Percentiles rank a stretch among this genome's conserved stretches.
phyloP scores from a whole-genome alignment of 2,329 filamentous ascomycete genomes.

The Xylaria sp. region DNA sequence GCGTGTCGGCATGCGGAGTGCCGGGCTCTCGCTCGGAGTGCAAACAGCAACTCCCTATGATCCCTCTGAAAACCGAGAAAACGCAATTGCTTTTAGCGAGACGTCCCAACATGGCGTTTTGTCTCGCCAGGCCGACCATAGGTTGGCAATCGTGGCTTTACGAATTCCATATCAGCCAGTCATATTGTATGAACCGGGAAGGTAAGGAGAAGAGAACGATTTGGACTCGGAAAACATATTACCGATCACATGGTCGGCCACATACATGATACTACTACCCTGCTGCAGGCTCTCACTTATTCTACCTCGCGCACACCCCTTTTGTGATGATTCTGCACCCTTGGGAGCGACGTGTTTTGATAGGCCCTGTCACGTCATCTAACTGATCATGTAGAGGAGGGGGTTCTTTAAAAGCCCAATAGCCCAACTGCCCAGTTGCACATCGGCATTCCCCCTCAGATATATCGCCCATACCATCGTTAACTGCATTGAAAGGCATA shows the following conservation, averaged over 20 bases:
- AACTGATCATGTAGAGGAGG: constrained; percentile 16
- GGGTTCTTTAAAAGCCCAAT: constrained; percentile 5
- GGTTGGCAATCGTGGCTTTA: background rate
- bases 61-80: background rate
- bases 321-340: too few relatives aligned
- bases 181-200: background rate
- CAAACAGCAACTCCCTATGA: too few relatives aligned
- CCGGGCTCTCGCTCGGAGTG: too few relatives aligned
- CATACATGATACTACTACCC: background rate
- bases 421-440: background rate
- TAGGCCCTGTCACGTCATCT: constrained; percentile 1
- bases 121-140: background rate
- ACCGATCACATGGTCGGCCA: constrained; percentile 18
- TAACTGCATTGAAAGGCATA: constrained; percentile 1
- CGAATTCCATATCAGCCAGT: background rate
- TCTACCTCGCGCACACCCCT: background rate
- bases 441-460: background rate
- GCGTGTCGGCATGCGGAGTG: too few relatives aligned
- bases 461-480: background rate
- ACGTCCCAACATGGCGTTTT: background rate
- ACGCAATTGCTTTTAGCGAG: background rate
- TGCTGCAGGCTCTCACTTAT: background rate
- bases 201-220: background rate
- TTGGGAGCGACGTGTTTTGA: constrained; percentile 1
- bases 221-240: background rate